phyloP scores from a whole-genome alignment of 306 rosid species.

The Cucurbita maxima region DNA sequence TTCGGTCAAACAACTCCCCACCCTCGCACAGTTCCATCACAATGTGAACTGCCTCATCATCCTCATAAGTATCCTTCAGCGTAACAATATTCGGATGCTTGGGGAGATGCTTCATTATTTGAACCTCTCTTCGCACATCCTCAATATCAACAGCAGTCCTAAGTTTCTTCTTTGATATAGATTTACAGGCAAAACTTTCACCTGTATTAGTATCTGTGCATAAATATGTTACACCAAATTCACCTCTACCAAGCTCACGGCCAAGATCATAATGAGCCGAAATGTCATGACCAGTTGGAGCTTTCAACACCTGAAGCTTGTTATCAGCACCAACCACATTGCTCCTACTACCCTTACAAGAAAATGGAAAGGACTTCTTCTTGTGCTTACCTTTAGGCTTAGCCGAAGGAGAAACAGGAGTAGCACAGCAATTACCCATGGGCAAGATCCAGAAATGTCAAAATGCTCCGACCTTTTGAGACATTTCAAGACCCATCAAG shows the following conservation, averaged over 20 bases:
- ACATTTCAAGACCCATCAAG: constrained; percentile 10
- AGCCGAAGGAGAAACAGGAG: constrained; percentile 17
- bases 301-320: constrained; percentile 27
- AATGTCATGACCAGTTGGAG: constrained; percentile 34
- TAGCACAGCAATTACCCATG: constrained; percentile 51
- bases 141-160: constrained; percentile 42
- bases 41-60: constrained; percentile 38
- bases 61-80: constrained; percentile 40
- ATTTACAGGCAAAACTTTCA: constrained; percentile 44
- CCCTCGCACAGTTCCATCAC: constrained; percentile 53
- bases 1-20: constrained; percentile 44
- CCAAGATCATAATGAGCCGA: constrained; percentile 32
- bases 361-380: constrained; percentile 24
- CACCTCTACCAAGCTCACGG: constrained; percentile 46
- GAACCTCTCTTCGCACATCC: constrained; percentile 47
- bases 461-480: neutral
- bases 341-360: constrained; percentile 11
- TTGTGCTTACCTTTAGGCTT: constrained; percentile 16
- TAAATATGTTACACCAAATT: constrained; percentile 41
- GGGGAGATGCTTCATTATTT: constrained; percentile 38
- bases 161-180: constrained; percentile 47
- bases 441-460: constrained; percentile 5
- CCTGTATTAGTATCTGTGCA: constrained; percentile 22
- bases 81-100: constrained; percentile 29
- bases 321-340: constrained; percentile 19